A percentile compares a stretch with the other conserved stretches of the same genome.
Conservation (phyloP, 2,329 filamentous ascomycete species). For the Penicillium griseofulvum region DNA sequence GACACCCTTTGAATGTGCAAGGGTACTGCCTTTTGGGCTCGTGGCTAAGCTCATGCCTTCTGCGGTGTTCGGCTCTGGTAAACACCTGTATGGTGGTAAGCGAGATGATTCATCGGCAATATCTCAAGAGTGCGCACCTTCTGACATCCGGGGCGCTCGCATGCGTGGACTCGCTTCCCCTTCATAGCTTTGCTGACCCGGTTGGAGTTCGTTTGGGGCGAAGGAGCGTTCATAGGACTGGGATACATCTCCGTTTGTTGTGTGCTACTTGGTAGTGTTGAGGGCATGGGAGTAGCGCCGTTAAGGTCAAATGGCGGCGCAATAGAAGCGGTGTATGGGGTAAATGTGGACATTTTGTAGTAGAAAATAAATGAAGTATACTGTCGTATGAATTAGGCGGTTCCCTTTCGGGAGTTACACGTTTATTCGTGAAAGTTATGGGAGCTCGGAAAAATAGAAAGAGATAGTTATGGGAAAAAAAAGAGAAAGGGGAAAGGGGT, state of each 20-base stretch:
- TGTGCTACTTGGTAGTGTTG: not conserved
- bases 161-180: slow-evolving; percentile 51
- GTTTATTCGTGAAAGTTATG: not conserved
- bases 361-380: not conserved
- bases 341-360: not conserved
- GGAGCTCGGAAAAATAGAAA: not conserved
- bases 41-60: slow-evolving; percentile 51
- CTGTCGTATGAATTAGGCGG: not conserved
- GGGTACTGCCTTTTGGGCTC: slow-evolving; percentile 44
- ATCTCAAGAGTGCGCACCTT: slow-evolving; percentile 38
- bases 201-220: slow-evolving; percentile 17
- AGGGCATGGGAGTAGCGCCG: not conserved
- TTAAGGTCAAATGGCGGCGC: not conserved
- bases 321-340: not conserved
- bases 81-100: slow-evolving; percentile 39
- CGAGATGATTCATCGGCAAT: not conserved
- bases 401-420: not conserved
- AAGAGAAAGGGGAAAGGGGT: not conserved
- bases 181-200: slow-evolving; percentile 53
- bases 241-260: not conserved
- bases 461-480: not conserved
- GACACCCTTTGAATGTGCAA: slow-evolving; percentile 45
- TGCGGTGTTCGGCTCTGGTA: slow-evolving; percentile 48
- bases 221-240: not conserved
- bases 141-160: slow-evolving; percentile 46